A percentile compares a stretch with the other conserved stretches of the same genome.
Conservation (phyloP, 352 stramenopile genomes). For the Globisporangium radiosum region DNA sequence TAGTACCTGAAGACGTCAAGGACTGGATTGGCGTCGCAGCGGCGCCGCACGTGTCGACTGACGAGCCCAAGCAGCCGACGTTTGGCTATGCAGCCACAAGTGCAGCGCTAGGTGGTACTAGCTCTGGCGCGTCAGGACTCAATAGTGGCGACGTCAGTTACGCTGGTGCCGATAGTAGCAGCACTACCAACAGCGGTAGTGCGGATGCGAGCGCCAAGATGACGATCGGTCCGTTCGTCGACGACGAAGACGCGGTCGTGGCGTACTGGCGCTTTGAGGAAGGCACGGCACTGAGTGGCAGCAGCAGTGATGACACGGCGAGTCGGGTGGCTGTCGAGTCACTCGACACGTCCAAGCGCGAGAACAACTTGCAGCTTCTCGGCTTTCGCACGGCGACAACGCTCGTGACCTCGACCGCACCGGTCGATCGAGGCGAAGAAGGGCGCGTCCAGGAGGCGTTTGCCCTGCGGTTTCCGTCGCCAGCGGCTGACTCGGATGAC, state of each 20-base stretch:
- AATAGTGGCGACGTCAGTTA: slow-evolving; percentile 1
- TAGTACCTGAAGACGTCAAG: slow-evolving; percentile 60
- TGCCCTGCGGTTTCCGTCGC: slow-evolving; percentile 42
- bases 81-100: slow-evolving; percentile 31
- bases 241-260: slow-evolving; percentile 79
- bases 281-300: slow-evolving; percentile 21
- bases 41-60: slow-evolving; percentile 36
- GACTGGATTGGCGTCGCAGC: slow-evolving; percentile 44
- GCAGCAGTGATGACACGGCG: slow-evolving; percentile 4
- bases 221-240: slow-evolving; percentile 76
- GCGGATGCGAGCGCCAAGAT: slow-evolving; percentile 24
- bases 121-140: slow-evolving; percentile 10
- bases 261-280: slow-evolving; percentile 87
- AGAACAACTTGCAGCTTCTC: slow-evolving; percentile 64
- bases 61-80: slow-evolving; percentile 50
- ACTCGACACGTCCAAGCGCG: slow-evolving; percentile 75
- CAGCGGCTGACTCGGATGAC: not conserved
- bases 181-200: not conserved
- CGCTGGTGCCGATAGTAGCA: not conserved
- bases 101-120: too few species aligned
- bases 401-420: slow-evolving; percentile 49
- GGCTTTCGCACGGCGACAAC: slow-evolving; percentile 25
- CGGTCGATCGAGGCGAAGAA: slow-evolving; percentile 68
- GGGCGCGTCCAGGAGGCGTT: slow-evolving; percentile 68
- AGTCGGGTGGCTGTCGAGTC: slow-evolving; percentile 42